A percentile compares a stretch with the other conserved stretches of the same genome.
phyloP scores from a whole-genome alignment of 2,329 filamentous ascomycete genomes.

The Lachnellula willkommii region DNA sequence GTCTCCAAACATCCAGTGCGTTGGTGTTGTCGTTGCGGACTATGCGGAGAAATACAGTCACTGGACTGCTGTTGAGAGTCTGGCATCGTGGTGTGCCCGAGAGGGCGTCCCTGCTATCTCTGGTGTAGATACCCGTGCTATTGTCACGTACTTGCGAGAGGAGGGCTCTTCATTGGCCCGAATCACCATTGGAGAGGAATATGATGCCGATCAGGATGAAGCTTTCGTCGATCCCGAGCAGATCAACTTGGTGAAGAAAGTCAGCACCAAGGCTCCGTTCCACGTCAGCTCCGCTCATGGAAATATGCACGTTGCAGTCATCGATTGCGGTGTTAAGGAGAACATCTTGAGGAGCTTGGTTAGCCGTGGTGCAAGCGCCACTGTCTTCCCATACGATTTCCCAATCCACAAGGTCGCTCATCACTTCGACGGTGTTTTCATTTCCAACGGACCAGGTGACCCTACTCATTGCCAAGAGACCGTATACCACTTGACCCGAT shows the following conservation, averaged over 20 bases:
- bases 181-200: constrained; percentile 94
- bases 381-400: constrained; percentile 93
- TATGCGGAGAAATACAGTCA: constrained; percentile 93
- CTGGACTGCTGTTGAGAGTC: constrained; percentile 95
- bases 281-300: constrained; percentile 82
- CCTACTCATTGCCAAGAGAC: constrained; percentile 95
- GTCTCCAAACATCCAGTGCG: constrained; percentile 94
- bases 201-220: constrained; percentile 97
- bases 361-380: constrained; percentile 83
- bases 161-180: constrained; percentile 92
- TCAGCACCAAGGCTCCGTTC: constrained; percentile 97
- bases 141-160: constrained; percentile 93
- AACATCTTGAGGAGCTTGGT: constrained; percentile 97
- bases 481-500: constrained; percentile 81
- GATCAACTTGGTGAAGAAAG: constrained; percentile 93
- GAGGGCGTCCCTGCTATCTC: constrained; percentile 96
- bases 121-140: constrained; percentile 92
- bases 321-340: constrained; percentile 99
- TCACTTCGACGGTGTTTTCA: constrained; percentile 98
- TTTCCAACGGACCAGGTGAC: constrained; percentile 97
- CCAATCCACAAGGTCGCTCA: constrained; percentile 97
- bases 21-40: constrained; percentile 92
- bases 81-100: constrained; percentile 89
- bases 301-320: constrained; percentile 83
- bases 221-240: constrained; percentile 90